Evolutionary conservation across 371 early-diverging fungal species (phyloP).

Genomic region (Coemansia sp.): DNA sequence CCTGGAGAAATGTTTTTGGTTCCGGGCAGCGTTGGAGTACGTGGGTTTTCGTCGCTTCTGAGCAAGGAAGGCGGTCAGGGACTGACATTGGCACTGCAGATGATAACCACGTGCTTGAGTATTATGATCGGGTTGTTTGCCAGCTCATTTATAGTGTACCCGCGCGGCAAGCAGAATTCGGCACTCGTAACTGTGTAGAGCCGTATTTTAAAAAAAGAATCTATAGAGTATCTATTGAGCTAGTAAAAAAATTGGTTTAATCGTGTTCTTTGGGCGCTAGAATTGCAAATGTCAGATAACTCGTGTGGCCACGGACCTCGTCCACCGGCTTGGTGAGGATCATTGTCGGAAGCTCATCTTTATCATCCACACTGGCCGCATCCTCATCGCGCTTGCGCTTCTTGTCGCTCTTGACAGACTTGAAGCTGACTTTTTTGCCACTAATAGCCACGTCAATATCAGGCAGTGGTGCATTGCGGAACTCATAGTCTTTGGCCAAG

Average conservation of each 20-base stretch:
- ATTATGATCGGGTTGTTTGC: slow-evolving; percentile 62
- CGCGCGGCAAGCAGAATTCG: slow-evolving; percentile 48
- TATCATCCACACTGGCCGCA: not conserved
- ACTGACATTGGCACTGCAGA: slow-evolving; percentile 52
- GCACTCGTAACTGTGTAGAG: slow-evolving; percentile 44
- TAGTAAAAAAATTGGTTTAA: not conserved
- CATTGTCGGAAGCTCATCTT: slow-evolving; percentile 6
- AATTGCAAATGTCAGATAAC: slow-evolving; percentile 87
- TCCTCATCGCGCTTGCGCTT: slow-evolving; percentile 35
- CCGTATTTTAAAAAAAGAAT: not conserved
- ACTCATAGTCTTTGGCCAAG: slow-evolving; percentile 41
- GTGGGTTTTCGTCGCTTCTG: slow-evolving; percentile 54
- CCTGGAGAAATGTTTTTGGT: slow-evolving; percentile 61
- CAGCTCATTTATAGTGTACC: slow-evolving; percentile 59
- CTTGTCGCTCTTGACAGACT: slow-evolving; percentile 9
- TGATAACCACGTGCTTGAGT: slow-evolving; percentile 58
- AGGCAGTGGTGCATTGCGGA: slow-evolving; percentile 30
- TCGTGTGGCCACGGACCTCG: slow-evolving; percentile 81
- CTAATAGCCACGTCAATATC: slow-evolving; percentile 49
- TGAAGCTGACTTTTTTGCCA: slow-evolving; percentile 45
- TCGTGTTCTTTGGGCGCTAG: slow-evolving; percentile 22
- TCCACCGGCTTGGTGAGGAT: slow-evolving; percentile 33
- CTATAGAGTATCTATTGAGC: not conserved
- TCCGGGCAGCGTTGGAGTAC: slow-evolving; percentile 62
- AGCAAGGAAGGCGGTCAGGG: slow-evolving; percentile 42